phyloP scores from a whole-genome alignment of 495 filamentous ascomycete species.

The Aspergillus biplanus region DNA sequence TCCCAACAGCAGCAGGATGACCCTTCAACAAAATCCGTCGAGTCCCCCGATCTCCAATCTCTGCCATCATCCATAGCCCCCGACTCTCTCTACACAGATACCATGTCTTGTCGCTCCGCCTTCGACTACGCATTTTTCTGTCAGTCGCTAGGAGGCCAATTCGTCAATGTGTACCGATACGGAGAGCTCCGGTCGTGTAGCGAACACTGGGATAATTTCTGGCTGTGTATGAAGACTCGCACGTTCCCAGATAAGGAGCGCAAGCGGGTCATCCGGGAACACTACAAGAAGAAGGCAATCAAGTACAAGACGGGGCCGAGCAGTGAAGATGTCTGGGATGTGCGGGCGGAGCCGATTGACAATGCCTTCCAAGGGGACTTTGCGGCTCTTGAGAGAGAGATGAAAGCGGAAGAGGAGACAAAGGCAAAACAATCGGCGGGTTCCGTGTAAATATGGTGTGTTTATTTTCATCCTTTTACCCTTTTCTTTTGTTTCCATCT shows the following conservation, averaged over 20 bases:
- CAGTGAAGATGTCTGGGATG: constrained; percentile 92
- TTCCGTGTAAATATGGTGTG: background rate
- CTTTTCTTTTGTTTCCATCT: background rate
- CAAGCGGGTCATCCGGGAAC: constrained; percentile 63
- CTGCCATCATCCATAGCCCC: constrained; percentile 50
- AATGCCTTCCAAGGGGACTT: constrained; percentile 62
- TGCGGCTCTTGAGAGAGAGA: constrained; percentile 58
- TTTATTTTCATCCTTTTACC: background rate
- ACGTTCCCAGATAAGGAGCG: constrained; percentile 49
- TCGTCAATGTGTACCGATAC: constrained; percentile 83
- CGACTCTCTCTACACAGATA: constrained; percentile 71
- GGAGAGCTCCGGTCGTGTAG: constrained; percentile 72
- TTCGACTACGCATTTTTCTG: constrained; percentile 98
- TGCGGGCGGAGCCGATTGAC: constrained; percentile 55
- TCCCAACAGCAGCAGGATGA: constrained; percentile 27
- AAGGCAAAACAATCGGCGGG: constrained; percentile 1
- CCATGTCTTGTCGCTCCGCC: constrained; percentile 84
- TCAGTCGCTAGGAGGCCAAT: constrained; percentile 88
- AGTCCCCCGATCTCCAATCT: constrained; percentile 20
- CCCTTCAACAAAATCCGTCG: constrained; percentile 20
- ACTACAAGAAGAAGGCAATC: constrained; percentile 72
- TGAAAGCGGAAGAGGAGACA: constrained; percentile 50
- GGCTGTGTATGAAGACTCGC: constrained; percentile 90
- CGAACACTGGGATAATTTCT: constrained; percentile 86
- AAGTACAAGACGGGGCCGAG: constrained; percentile 76